Percentiles rank a stretch among this genome's conserved stretches.
These are phyloP conservation scores for Carex cristatella DNA, from an alignment of 176 grass and related monocot species.

Conservation along the genomic window DNA sequence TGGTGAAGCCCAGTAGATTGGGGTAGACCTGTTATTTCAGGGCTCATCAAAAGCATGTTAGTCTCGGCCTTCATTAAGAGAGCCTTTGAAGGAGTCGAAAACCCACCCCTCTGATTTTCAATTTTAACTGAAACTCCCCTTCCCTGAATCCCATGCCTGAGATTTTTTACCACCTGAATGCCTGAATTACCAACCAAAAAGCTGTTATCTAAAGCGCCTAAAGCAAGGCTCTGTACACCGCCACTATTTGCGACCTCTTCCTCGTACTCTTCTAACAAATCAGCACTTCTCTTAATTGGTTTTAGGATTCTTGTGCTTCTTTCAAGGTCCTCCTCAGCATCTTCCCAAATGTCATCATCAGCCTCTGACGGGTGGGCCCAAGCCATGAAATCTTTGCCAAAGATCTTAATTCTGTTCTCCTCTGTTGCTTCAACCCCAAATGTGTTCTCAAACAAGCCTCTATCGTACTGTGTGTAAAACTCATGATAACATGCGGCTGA, in stretches of 20 bases:
- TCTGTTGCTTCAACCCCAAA: conserved; percentile 72
- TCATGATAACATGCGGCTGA: conserved; percentile 48
- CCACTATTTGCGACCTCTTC: conserved; percentile 42
- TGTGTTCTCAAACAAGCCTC: conserved; percentile 79
- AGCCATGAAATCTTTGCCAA: conserved; percentile 76
- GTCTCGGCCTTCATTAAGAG: conserved; percentile 71
- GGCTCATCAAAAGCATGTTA: conserved; percentile 89
- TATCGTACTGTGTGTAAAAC: conserved; percentile 61
- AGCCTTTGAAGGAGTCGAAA: conserved; percentile 51
- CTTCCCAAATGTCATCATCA: conserved; percentile 67
- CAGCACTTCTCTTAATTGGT: conserved; percentile 28
- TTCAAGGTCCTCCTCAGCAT: conserved; percentile 46
- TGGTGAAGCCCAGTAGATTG: conserved; percentile 58
- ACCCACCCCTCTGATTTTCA: conserved; percentile 12
- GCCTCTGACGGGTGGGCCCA: conserved; percentile 58
- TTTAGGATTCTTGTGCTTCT: conserved; percentile 17
- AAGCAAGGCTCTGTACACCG: conserved; percentile 79
- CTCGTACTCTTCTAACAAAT: conserved; percentile 78
- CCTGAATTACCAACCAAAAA: conserved; percentile 67
- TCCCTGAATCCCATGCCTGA: conserved; percentile 73
- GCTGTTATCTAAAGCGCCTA: conserved; percentile 88
- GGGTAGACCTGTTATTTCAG: conserved; percentile 28
- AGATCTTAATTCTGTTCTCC: conserved; percentile 59
- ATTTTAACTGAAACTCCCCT: conserved; percentile 71
- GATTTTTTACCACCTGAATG: conserved; percentile 88